Evolutionary conservation across 208 protist genomes (phyloP), one percentile per base, ranked within the genome.

Genomic region (Leishmania tropica): DNA sequence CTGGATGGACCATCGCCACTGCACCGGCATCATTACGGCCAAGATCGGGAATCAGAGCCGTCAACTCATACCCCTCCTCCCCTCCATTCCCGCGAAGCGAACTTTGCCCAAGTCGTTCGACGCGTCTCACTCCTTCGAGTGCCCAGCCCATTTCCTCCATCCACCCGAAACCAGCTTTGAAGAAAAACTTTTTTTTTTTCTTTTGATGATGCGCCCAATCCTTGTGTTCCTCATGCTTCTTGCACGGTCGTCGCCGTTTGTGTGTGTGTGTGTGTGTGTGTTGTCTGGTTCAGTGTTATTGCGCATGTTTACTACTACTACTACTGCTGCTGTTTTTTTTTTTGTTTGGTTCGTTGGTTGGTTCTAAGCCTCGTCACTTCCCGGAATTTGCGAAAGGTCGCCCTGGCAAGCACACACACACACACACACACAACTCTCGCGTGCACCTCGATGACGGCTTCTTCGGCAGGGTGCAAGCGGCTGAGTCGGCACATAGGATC

Each of bases 111-210:
- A n/a, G 71, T 48, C 3, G 15, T 78, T 42, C 77, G 60, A 45
- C 58, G 77, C 5, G 71, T 58, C 35, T 85, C 77, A 40, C 77
- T 79, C 62, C 81, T 85, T 62, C 62, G 60, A 42, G 15, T 78
- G 62, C 73, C 81, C 3, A 58, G 51, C 60, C 24, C 56, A 13
- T 21, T 37, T 21, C 40, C 47, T 0, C 42, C 48, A n/a, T 51
- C 40, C 56, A 10, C 75, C 4, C 17, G 40, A 19, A 19, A 42
- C 17, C 40, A 28, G 62, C 45, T 8, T 53, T 56, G 62, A 35
- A 28, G 40, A 17, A 48, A 31, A 48, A 31, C 11, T 21, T 4
- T 21, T 1, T 8, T 8, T 35, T 37, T 67, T 48, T 45, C 42
- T 45, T 4, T 6, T 3, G 5, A 40, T 11, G 31, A 31, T 28